Evolutionary conservation across 495 filamentous ascomycete genomes (phyloP), one percentile per base, ranked within the genome.

Genomic region (Hypoxylon trugodes): DNA sequence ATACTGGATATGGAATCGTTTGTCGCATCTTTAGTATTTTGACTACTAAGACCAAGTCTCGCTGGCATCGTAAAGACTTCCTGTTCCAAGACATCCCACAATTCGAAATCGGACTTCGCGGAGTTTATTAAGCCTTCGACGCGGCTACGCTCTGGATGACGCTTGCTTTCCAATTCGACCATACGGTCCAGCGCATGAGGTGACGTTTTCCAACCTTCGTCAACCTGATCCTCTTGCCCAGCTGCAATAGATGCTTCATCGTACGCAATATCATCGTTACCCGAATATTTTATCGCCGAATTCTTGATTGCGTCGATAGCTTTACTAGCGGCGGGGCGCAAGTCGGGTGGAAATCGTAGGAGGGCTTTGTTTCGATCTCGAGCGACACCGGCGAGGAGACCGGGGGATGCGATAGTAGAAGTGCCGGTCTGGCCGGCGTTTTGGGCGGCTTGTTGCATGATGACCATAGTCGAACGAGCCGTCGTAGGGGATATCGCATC

Each of bases 21-120:
- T n/a, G 21, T n/a, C 16, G n/a, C 12, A 13, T 47, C 43, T 22
- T 30, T 26, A 6, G 21, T 7, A 21, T 12, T n/a, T n/a, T n/a
- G n/a, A 18, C 47, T 50, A 9, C 28, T 13, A 6, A 81, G 50
- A 30, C 74, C 75, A 3, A 76, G 63, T 55, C 79, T 80, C 3
- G 67, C 59, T 4, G 87, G 77, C 69, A 91, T 75, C 1, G 82
- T 78, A 67, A 91, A 91, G 15, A 96, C 87, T 47, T 90, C 85
- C 2, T 79, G 73, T 54, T 90, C 82, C 59, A 95, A 80, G 0
- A 91, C 74, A 2, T 83, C 74, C 92, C 91, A 96, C 6, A 96
- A 69, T 21, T 86, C 84, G 13, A 82, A 73, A 56, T 95, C 92
- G 0, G 85, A 86, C 42, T 76, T 71, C 6, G 85, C 84, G 1